phyloP scores from a whole-genome alignment of 1,139 yeast genomes.

The Hemisphaericaspora xylanilytica region DNA sequence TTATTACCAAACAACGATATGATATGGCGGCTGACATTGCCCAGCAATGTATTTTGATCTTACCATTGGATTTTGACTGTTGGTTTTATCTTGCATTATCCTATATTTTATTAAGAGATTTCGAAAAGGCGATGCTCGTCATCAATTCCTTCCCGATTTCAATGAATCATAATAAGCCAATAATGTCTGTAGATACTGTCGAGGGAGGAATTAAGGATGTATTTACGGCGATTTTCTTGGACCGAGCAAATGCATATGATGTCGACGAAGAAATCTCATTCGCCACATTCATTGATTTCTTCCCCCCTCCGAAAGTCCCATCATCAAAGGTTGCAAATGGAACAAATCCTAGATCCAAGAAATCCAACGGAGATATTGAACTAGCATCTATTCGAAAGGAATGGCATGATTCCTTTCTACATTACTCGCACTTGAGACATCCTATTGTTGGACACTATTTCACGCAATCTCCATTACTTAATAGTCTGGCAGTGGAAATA shows the following conservation, averaged over 20 bases:
- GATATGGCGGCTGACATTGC: constrained; percentile 31
- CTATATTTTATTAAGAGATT: constrained; percentile 31
- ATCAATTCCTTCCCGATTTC: constrained; percentile 36
- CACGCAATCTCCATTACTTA: constrained; percentile 36
- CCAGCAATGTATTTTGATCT: constrained; percentile 28
- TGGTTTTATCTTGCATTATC: constrained; percentile 39
- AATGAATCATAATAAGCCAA: constrained; percentile 17
- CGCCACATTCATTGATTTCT: constrained; percentile 28
- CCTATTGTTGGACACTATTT: constrained; percentile 37
- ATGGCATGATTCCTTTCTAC: constrained; percentile 34
- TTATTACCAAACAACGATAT: constrained; percentile 30
- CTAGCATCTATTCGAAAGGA: constrained; percentile 29
- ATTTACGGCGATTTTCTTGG: constrained; percentile 26
- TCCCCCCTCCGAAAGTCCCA: constrained; percentile 28
- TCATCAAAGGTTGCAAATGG: constrained; percentile 2
- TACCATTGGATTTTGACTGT: constrained; percentile 44
- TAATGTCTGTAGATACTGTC: constrained; percentile 20
- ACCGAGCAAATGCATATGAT: constrained; percentile 16
- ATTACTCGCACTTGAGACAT: constrained; percentile 33
- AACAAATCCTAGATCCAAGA: constrained; percentile 3
- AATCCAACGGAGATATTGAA: constrained; percentile 4
- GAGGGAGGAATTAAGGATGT: constrained; percentile 31
- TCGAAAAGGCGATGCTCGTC: constrained; percentile 30
- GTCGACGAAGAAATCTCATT: constrained; percentile 32
- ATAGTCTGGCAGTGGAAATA: constrained; percentile 32